Evolutionary conservation across 208 protist genomes (phyloP), one percentile per base, ranked within the genome.

Genomic region (Crithidia expoeki): DNA sequence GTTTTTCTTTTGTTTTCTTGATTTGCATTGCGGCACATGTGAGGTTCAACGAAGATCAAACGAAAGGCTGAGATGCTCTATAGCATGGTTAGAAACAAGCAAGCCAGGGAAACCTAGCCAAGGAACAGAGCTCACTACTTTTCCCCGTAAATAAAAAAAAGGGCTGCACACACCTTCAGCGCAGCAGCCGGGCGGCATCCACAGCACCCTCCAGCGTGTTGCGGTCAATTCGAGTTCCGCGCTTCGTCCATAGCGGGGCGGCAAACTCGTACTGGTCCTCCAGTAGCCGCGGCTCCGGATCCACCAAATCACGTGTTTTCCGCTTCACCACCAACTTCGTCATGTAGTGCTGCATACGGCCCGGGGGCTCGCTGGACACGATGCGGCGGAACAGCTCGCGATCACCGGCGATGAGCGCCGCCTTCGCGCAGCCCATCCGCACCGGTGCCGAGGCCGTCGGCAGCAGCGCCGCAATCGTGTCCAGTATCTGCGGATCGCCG

Each of bases 391-490:
- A 95, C 16, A 97, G 80, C 36, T 78, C 90, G 21, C 88, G 80
- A 33, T 97, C 87, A 0, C 90, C 93, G 17, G 88, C 81, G 59
- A 94, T 94, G 62, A 97, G 81, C 16, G 93, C 86, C 19, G 93
- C 93, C 84, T 97, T 97, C 19, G 93, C 93, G 69, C 93, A 97
- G 34, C 93, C 93, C 89, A 95, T 93, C 12, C 93, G 93, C 23
- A 97, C 85, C n/a, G 93, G 82, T 2, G 82, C 83, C 5, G 85
- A 50, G 5, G 88, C 84, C 7, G 73, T 66, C 16, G 84, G 82
- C 51, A 94, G 76, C 65, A 94, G 33, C 51, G 74, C 58, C 51
- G 68, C 28, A n/a, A 95, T 85, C 23, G 85, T 93, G 9, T 77
- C 38, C 16, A 70, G 46, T 17, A 95, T 79, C 34, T 90, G 76